Percentiles rank a stretch among this genome's conserved stretches.
Evolutionary conservation across 2,329 filamentous ascomycete genomes (phyloP).

Genomic region (Hypoxylon sp.): DNA sequence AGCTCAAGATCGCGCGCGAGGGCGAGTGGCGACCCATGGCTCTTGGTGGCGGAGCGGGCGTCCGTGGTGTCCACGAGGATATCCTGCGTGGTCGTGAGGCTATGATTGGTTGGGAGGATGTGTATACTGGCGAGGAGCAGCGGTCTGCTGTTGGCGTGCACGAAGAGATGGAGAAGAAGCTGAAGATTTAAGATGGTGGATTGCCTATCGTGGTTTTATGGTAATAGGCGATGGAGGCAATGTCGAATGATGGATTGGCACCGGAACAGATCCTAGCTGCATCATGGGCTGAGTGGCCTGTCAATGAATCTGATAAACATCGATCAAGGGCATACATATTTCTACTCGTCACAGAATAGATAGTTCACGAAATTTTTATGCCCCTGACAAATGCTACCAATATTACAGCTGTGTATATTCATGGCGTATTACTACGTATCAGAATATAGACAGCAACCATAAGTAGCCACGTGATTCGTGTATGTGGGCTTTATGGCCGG

Average conservation of each 20-base stretch:
- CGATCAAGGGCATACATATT: too few relatives aligned
- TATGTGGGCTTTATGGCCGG: conserved; percentile 17
- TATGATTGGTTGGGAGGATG: conserved; percentile 90
- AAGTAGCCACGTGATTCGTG: conserved; percentile 23
- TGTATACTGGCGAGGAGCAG: conserved; percentile 82
- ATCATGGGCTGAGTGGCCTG: too few relatives aligned
- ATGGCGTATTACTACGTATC: neutral
- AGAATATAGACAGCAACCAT: conserved; percentile 25
- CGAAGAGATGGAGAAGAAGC: conserved; percentile 91
- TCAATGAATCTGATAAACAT: too few relatives aligned
- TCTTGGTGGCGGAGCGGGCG: conserved; percentile 64
- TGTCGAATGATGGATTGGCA: too few relatives aligned
- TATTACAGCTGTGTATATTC: too few relatives aligned
- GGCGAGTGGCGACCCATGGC: conserved; percentile 82
- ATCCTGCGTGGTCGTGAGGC: conserved; percentile 83
- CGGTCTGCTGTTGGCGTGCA: conserved; percentile 78
- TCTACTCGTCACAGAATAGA: conserved; percentile 27
- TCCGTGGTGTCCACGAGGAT: conserved; percentile 83
- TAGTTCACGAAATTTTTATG: neutral
- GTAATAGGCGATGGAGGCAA: too few relatives aligned
- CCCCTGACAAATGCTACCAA: neutral
- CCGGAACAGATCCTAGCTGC: too few relatives aligned
- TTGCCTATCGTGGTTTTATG: too few relatives aligned
- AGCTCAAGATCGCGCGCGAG: conserved; percentile 84
- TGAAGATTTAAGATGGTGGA: conserved; percentile 71